Base-by-base conservation (phyloP, 2,329 filamentous ascomycete species). In the Diaporthe sp. region DNA sequence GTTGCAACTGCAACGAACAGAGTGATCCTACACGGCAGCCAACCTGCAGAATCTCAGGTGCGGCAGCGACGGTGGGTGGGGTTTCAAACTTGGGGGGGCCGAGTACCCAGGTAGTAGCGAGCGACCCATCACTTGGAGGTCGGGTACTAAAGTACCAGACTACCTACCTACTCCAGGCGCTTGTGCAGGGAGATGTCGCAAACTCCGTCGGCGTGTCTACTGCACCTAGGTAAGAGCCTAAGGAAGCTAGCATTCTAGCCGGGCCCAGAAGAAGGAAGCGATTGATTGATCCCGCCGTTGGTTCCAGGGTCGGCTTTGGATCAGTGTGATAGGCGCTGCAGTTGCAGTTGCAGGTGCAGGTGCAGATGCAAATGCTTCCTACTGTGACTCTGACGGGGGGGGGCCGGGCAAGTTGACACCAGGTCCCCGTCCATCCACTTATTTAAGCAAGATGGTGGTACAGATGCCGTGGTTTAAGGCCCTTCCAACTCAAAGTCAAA, bases 201-300 rank as follows among this genome's bases (percentile, higher is more conserved):
- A 67, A 67, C 62, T n/a, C 62, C 44, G 62, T 31, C 22, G 61
- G 44, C 42, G 19, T 37, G 44, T 39, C 62, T 51, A 53, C 62
- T 68, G 62, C 44, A 39, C 44, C 22, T 68, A 25, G 28, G 46
- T 19, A 49, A 31, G 61, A 37, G 44, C 62, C 62, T 53, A 51
- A 68, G 62, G 62, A 49, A 51, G 34, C 65, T 70, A 70, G 49
- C 13, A 70, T 3, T 70, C 22, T 53, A 46, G 46, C 65, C 65
- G 65, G 65, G 34, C 34, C 49, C 65, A 70, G 49, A 70, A 70
- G 34, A 70, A 70, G 65, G 49, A 39, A 28, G 65, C 65, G 65
- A 70, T 70, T 70, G 34, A 70, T 55, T 55, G 34, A 70, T 70
- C 13, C 31, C 31, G 25, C 65, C 34, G 65, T 70, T 70, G 46